Conservation (phyloP, 2,329 filamentous ascomycete genomes). For the Scedosporium apiospermum region DNA sequence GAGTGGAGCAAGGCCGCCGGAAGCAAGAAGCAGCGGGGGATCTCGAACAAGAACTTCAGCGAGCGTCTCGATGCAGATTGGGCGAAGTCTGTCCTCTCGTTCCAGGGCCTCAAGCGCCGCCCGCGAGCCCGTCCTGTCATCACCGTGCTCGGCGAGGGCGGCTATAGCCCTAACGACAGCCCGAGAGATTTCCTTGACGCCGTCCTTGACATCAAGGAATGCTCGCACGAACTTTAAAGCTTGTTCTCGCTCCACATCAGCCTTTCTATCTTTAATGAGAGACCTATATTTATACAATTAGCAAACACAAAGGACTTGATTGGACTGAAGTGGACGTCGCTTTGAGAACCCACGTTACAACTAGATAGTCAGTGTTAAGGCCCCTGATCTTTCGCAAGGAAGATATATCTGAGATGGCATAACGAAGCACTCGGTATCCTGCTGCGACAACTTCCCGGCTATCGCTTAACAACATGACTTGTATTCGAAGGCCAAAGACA, state of each 20-base stretch:
- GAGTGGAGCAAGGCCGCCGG: slow-evolving; percentile 77
- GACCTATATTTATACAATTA: slow-evolving; percentile 38
- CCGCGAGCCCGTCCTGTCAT: slow-evolving; percentile 50
- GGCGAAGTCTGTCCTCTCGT: slow-evolving; percentile 71
- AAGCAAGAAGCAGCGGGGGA: slow-evolving; percentile 68
- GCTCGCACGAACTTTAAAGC: slow-evolving; percentile 92
- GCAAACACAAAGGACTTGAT: neutral
- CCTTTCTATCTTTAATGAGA: slow-evolving; percentile 88
- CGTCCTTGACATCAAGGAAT: slow-evolving; percentile 91
- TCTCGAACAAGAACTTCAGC: slow-evolving; percentile 86
- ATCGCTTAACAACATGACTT: slow-evolving; percentile 91
- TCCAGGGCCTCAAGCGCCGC: slow-evolving; percentile 62
- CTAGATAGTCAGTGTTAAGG: slow-evolving; percentile 85
- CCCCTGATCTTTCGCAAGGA: slow-evolving; percentile 82
- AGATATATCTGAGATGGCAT: slow-evolving; percentile 84
- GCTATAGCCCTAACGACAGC: slow-evolving; percentile 83
- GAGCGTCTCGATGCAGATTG: slow-evolving; percentile 87
- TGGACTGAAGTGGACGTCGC: neutral
- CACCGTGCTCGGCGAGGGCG: slow-evolving; percentile 78
- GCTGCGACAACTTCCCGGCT: slow-evolving; percentile 93
- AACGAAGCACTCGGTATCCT: slow-evolving; percentile 85
- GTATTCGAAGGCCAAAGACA: slow-evolving; percentile 85
- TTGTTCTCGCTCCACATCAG: slow-evolving; percentile 94
- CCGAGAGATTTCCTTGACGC: slow-evolving; percentile 76
- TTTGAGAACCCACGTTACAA: slow-evolving; percentile 50